These are phyloP conservation scores for Eucalyptus sideroxylon DNA, from an alignment of 345 rosid genomes.

Conservation along the genomic window DNA sequence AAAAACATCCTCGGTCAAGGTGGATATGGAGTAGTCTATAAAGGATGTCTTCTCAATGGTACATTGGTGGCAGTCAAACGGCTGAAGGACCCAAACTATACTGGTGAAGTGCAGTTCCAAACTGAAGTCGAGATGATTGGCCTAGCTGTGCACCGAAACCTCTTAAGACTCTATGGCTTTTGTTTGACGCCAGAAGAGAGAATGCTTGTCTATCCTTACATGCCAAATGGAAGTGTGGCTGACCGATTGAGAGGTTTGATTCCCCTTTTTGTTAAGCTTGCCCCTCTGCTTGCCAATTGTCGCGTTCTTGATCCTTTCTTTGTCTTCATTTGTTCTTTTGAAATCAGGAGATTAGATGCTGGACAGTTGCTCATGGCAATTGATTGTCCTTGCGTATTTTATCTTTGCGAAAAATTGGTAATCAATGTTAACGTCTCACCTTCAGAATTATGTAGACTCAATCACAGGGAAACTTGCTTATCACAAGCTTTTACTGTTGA, in stretches of 20 bases:
- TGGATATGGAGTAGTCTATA: slow-evolving; percentile 92
- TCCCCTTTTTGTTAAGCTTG: background rate
- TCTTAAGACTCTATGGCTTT: slow-evolving; percentile 77
- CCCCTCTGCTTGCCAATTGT: background rate
- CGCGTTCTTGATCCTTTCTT: background rate
- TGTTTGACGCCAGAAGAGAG: slow-evolving; percentile 82
- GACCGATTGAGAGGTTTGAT: slow-evolving; percentile 78
- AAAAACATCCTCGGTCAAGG: slow-evolving; percentile 88
- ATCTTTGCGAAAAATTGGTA: background rate
- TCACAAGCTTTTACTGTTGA: background rate
- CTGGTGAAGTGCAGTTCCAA: slow-evolving; percentile 94
- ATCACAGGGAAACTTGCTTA: background rate
- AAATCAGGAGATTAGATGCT: background rate
- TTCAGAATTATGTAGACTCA: background rate
- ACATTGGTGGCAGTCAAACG: slow-evolving; percentile 82
- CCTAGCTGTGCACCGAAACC: slow-evolving; percentile 85
- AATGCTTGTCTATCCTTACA: slow-evolving; percentile 88
- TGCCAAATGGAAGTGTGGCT: slow-evolving; percentile 95
- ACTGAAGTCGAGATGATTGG: slow-evolving; percentile 99
- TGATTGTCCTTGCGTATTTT: background rate
- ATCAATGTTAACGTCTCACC: background rate
- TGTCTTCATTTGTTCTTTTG: background rate
- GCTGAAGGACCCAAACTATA: slow-evolving; percentile 76
- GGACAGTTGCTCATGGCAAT: background rate
- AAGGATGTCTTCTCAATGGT: slow-evolving; percentile 75